These are phyloP conservation scores for Domatiomyces globalis DNA, from an alignment of 2,329 filamentous ascomycete species.

Conservation along the genomic window DNA sequence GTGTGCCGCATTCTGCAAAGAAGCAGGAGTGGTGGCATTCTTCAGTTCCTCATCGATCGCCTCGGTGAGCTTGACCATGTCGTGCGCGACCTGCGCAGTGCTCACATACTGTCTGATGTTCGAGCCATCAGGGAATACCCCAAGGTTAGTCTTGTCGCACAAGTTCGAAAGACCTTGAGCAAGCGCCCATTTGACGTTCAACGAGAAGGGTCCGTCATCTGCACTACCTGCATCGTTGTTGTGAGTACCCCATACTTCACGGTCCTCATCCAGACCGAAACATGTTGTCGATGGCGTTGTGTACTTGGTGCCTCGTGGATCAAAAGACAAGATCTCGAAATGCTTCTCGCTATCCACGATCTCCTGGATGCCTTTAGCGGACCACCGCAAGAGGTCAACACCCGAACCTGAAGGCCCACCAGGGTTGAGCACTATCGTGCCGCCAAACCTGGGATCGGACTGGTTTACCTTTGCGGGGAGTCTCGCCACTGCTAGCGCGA, in stretches of 20 bases:
- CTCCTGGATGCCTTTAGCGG: slow-evolving; percentile 10
- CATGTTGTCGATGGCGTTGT: slow-evolving; percentile 19
- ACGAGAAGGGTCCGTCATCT: slow-evolving; percentile 5
- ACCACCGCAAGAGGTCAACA: slow-evolving; percentile 20
- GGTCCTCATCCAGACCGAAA: slow-evolving; percentile 14
- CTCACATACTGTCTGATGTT: slow-evolving; percentile 19
- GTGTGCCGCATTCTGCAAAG: background rate
- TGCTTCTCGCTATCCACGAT: slow-evolving; percentile 26
- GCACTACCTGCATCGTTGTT: slow-evolving; percentile 9
- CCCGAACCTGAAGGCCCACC: slow-evolving; percentile 29
- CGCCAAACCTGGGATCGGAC: slow-evolving; percentile 31
- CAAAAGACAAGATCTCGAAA: slow-evolving; percentile 31
- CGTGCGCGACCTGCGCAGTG: slow-evolving; percentile 24
- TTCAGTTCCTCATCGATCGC: slow-evolving; percentile 15
- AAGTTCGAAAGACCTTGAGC: slow-evolving; percentile 10
- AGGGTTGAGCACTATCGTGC: slow-evolving; percentile 36
- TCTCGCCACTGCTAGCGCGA: slow-evolving; percentile 34
- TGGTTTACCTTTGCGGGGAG: slow-evolving; percentile 28
- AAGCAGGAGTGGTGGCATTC: background rate
- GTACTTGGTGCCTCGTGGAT: slow-evolving; percentile 30
- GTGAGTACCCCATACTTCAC: slow-evolving; percentile 2
- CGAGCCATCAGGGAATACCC: slow-evolving; percentile 17
- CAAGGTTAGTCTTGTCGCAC: slow-evolving; percentile 11
- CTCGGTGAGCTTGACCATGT: slow-evolving; percentile 26
- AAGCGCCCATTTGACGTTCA: slow-evolving; percentile 14